These are phyloP conservation scores for Tetradesmus lagerheimii DNA, from an alignment of 139 green algal species.

Conservation along the genomic window DNA sequence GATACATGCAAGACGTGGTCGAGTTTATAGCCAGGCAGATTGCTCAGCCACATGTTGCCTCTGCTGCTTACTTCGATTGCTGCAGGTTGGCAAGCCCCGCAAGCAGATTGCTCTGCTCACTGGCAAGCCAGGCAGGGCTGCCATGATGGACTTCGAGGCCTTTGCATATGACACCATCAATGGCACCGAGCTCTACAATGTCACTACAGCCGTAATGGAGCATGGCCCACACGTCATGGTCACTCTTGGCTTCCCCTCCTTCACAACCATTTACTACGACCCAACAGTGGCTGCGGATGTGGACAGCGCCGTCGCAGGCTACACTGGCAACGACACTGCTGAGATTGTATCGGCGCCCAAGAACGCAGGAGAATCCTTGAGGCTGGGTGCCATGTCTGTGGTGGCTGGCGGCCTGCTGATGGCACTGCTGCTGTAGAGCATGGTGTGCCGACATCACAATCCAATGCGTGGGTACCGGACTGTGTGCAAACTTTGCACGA, in stretches of 20 bases:
- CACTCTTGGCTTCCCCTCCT: conserved; percentile 4
- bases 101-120: neutral
- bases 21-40: no score
- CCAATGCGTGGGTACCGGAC: no score
- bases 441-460: neutral
- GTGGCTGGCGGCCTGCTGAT: neutral
- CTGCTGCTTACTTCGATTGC: neutral
- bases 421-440: neutral
- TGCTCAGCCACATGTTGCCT: no score
- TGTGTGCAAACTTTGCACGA: no score
- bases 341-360: neutral
- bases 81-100: neutral
- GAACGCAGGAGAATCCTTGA: neutral
- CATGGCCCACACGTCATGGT: neutral
- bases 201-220: neutral
- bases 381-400: neutral
- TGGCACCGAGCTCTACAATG: conserved; percentile 11
- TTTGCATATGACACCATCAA: neutral
- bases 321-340: neutral
- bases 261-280: conserved; percentile 10
- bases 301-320: neutral
- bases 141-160: neutral
- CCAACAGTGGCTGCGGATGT: neutral
- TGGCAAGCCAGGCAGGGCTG: neutral
- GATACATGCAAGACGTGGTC: no score